Conservation (phyloP, 2,329 filamentous ascomycete species). For the Camillea tinctor region DNA sequence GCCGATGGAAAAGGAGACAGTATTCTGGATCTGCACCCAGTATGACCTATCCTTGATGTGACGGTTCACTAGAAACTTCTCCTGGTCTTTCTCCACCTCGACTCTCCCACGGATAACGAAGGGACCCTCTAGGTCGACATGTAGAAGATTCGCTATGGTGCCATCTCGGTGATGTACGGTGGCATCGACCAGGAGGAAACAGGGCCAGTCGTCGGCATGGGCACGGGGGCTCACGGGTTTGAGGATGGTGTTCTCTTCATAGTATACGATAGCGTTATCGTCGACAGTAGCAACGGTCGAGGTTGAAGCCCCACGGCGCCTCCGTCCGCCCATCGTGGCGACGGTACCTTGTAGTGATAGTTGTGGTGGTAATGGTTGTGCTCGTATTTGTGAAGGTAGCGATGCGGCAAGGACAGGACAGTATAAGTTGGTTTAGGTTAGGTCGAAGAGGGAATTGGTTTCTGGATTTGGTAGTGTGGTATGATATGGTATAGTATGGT, state of each 20-base stretch:
- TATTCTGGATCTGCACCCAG: constrained; percentile 56
- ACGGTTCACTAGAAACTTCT: constrained; percentile 34
- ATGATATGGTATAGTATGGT: too few relatives aligned
- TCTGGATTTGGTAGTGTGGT: too few relatives aligned
- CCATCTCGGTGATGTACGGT: constrained; percentile 57
- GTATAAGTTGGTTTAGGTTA: neutral
- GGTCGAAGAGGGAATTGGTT: neutral
- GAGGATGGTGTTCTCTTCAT: constrained; percentile 36
- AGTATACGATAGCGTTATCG: constrained; percentile 31
- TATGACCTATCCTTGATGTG: constrained; percentile 27
- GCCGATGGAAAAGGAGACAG: constrained; percentile 52
- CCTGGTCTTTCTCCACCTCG: constrained; percentile 45
- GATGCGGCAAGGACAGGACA: too few relatives aligned
- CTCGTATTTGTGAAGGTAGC: too few relatives aligned
- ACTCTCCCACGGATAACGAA: constrained; percentile 61
- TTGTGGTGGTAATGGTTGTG: too few relatives aligned
- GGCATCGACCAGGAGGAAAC: constrained; percentile 61
- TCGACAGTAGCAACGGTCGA: constrained; percentile 46
- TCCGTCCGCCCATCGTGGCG: constrained; percentile 39
- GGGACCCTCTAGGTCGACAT: constrained; percentile 59
- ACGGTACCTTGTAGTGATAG: too few relatives aligned
- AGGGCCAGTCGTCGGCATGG: constrained; percentile 55
- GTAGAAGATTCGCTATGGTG: constrained; percentile 59
- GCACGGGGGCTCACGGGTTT: constrained; percentile 34
- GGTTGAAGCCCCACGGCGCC: constrained; percentile 40